Percentiles rank a stretch among this genome's conserved stretches.
These are phyloP conservation scores for Sclerotinia trifoliorum DNA, from an alignment of 2,329 filamentous ascomycete species.

Conservation along the genomic window DNA sequence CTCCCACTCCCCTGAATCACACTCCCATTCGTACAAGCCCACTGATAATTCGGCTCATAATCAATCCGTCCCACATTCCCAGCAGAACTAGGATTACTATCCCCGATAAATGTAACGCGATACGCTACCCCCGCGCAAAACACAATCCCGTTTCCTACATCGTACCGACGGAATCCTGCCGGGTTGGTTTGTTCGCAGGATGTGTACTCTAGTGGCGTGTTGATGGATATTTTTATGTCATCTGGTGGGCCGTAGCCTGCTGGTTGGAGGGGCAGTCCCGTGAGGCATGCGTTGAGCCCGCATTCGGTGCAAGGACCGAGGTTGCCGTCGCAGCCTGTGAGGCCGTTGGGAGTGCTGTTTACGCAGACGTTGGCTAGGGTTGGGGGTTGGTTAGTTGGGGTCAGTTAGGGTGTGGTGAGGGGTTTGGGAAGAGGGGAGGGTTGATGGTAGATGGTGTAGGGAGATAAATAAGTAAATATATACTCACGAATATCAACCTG, in stretches of 20 bases:
- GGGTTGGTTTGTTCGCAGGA: background rate
- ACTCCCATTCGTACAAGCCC: slow-evolving; percentile 14
- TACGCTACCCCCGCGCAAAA: slow-evolving; percentile 8
- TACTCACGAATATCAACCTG: background rate
- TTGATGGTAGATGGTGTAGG: background rate
- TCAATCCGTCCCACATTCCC: background rate
- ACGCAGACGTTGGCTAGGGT: background rate
- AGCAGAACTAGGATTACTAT: background rate
- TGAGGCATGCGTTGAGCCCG: background rate
- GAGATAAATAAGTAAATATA: background rate
- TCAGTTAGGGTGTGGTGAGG: no score
- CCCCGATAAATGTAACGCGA: background rate
- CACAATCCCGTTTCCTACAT: background rate
- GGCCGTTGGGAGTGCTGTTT: background rate
- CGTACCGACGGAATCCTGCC: background rate
- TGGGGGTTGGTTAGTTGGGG: no score
- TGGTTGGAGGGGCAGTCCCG: background rate
- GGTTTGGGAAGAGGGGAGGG: no score
- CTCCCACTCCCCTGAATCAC: background rate
- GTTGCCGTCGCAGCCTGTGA: background rate
- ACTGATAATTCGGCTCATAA: background rate
- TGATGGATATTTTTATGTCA: background rate
- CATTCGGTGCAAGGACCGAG: background rate
- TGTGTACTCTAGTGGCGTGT: background rate
- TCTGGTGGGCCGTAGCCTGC: background rate